Percentiles rank a stretch among this genome's conserved stretches.
These are phyloP conservation scores for Phylloporus sp. DNA, from an alignment of 1,284 basidiomycete genomes.

Conservation along the genomic window DNA sequence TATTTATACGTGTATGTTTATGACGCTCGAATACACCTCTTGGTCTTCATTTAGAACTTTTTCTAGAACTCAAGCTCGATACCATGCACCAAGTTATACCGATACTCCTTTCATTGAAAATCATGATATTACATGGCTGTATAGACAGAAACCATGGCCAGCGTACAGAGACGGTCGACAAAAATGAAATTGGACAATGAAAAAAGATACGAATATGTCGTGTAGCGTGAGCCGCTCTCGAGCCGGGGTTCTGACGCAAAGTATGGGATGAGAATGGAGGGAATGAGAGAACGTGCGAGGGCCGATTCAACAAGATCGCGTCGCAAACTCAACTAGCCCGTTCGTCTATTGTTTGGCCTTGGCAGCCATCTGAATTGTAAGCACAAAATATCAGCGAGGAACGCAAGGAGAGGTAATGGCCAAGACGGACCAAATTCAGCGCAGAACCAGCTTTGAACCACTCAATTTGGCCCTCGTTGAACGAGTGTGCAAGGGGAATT, in stretches of 20 bases:
- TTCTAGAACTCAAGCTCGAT: background rate
- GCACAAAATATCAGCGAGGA: constrained; percentile 37
- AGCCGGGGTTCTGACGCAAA: background rate
- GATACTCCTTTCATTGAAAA: background rate
- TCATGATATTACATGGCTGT: constrained; percentile 33
- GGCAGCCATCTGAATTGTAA: constrained; percentile 48
- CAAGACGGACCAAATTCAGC: constrained; percentile 69
- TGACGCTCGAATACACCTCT: background rate
- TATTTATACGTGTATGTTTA: background rate
- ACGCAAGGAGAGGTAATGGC: background rate
- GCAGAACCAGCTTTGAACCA: constrained; percentile 96
- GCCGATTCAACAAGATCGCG: background rate
- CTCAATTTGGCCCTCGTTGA: constrained; percentile 89
- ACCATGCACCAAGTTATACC: constrained; percentile 5
- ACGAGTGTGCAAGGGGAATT: constrained; percentile 76
- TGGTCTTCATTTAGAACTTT: no score
- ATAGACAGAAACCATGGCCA: constrained; percentile 21
- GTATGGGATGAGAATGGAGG: background rate
- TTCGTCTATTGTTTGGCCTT: constrained; percentile 53
- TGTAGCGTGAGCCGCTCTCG: background rate
- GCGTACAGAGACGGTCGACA: constrained; percentile 1
- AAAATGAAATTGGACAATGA: background rate
- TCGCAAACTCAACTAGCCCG: constrained; percentile 8
- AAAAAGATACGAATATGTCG: constrained; percentile 3
- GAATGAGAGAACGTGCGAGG: constrained; percentile 8